Percentiles rank a stretch among this genome's conserved stretches.
phyloP scores from a whole-genome alignment of 2,329 filamentous ascomycete species.

The Byssoonygena ceratinophila region DNA sequence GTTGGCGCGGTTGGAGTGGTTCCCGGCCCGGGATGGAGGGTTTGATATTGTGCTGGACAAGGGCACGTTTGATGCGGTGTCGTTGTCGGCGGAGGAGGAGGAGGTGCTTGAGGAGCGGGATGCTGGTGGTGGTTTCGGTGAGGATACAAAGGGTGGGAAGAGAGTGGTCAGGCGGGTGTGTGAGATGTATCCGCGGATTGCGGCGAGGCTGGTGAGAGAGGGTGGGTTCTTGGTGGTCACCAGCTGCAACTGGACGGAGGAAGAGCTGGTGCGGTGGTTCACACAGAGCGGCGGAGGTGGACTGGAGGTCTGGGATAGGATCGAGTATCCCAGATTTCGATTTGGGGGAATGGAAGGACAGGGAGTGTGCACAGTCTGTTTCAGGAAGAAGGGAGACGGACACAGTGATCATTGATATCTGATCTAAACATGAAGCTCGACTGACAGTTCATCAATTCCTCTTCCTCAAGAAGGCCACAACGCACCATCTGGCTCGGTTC shows the following conservation, averaged over 20 bases:
- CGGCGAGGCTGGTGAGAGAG: conserved; percentile 56
- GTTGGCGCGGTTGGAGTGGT: conserved; percentile 26
- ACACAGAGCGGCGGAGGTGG: conserved; percentile 34
- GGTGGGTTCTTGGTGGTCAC: conserved; percentile 74
- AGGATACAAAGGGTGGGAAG: no score
- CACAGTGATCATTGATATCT: no score
- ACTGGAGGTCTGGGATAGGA: conserved; percentile 54
- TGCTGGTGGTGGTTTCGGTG: no score
- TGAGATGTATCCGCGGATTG: conserved; percentile 62
- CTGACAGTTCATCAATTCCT: conserved; percentile 7
- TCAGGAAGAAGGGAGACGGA: conserved; percentile 44
- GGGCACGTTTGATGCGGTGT: conserved; percentile 93
- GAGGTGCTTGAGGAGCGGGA: conserved; percentile 42
- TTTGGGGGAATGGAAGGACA: conserved; percentile 85
- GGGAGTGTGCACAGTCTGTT: conserved; percentile 79
- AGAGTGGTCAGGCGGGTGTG: conserved; percentile 47
- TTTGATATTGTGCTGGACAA: conserved; percentile 96
- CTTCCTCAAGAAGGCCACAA: conserved; percentile 38
- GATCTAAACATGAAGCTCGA: no score
- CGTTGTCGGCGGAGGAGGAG: conserved; percentile 42
- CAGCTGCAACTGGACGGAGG: conserved; percentile 96
- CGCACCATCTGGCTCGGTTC: conserved; percentile 48
- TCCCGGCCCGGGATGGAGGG: conserved; percentile 39
- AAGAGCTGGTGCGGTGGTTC: conserved; percentile 75
- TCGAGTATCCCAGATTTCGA: conserved; percentile 75